Conservation (phyloP, 345 rosid genomes). For the Camelina hispida region DNA sequence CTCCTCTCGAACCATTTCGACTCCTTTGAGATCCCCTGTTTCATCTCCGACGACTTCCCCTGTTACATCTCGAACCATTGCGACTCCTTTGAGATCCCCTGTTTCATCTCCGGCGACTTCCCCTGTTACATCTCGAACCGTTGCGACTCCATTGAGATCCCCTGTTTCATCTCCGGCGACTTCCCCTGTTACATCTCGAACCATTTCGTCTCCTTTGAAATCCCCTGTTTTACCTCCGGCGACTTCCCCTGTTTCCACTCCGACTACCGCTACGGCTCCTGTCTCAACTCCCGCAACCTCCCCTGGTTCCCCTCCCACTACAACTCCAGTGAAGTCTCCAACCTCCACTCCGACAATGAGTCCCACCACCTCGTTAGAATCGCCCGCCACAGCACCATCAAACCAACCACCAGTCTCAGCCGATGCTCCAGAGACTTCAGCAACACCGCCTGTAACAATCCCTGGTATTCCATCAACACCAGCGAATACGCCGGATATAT, state of each 20-base stretch:
- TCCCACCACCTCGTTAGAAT: conserved; percentile 30
- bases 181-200: not conserved
- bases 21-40: conserved; percentile 41
- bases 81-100: conserved; percentile 27
- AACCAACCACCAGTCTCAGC: conserved; percentile 42
- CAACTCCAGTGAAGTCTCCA: conserved; percentile 31
- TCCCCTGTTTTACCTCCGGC: conserved; percentile 40
- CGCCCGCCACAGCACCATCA: conserved; percentile 24
- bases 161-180: conserved; percentile 29
- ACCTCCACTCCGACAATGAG: conserved; percentile 32
- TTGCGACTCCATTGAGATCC: conserved; percentile 35
- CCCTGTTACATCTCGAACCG: conserved; percentile 33
- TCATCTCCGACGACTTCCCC: conserved; percentile 31
- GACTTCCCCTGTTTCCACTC: conserved; percentile 39
- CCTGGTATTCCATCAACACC: conserved; percentile 58
- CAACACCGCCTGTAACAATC: conserved; percentile 45
- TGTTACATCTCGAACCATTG: conserved; percentile 12
- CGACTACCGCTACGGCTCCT: conserved; percentile 32
- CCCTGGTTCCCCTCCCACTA: conserved; percentile 39
- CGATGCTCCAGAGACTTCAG: conserved; percentile 46
- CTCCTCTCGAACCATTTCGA: conserved; percentile 17
- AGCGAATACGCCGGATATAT: conserved; percentile 51
- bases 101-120: conserved; percentile 29
- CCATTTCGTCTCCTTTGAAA: conserved; percentile 24
- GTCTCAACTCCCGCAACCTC: conserved; percentile 30